These are phyloP conservation scores for Neonectria hederae DNA, from an alignment of 2,329 filamentous ascomycete genomes.

Conservation along the genomic window DNA sequence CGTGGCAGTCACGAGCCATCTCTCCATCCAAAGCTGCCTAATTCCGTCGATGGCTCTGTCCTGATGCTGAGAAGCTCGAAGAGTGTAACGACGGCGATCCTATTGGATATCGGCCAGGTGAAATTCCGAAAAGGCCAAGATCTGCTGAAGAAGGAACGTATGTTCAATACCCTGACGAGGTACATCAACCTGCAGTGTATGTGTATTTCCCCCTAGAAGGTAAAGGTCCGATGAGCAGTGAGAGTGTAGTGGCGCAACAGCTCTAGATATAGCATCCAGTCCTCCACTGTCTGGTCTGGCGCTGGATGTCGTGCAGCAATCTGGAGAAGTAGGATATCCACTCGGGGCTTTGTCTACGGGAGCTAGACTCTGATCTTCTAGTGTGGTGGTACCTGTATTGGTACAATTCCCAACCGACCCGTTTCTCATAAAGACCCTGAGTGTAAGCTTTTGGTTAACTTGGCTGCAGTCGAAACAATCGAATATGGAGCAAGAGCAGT, in stretches of 20 bases:
- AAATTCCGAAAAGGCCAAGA: constrained; percentile 25
- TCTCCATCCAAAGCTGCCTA: constrained; percentile 2
- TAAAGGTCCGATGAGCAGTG: constrained; percentile 17
- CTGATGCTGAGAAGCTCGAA: constrained; percentile 26
- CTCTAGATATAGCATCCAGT: constrained; percentile 15
- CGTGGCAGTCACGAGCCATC: constrained; percentile 5
- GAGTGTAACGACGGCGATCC: constrained; percentile 17
- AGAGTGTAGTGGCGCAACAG: constrained; percentile 27
- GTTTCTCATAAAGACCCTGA: not conserved
- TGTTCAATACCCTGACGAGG: constrained; percentile 9
- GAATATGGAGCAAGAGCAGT: not conserved
- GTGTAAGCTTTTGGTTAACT: not conserved
- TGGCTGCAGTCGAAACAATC: not conserved
- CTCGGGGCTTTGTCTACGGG: too few species aligned
- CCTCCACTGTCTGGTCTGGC: not conserved
- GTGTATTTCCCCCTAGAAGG: constrained; percentile 3
- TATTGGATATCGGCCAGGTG: constrained; percentile 17
- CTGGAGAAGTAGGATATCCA: constrained; percentile 22
- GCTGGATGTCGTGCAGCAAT: constrained; percentile 1
- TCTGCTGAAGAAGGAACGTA: constrained; percentile 21
- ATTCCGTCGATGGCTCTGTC: constrained; percentile 18
- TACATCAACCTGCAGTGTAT: constrained; percentile 15
- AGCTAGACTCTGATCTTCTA: too few species aligned
- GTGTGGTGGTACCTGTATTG: not conserved
- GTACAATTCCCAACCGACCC: not conserved